Base-by-base conservation (phyloP, 225 moss, liverwort and hornwort genomes). In the Pleurozium schreberi region DNA sequence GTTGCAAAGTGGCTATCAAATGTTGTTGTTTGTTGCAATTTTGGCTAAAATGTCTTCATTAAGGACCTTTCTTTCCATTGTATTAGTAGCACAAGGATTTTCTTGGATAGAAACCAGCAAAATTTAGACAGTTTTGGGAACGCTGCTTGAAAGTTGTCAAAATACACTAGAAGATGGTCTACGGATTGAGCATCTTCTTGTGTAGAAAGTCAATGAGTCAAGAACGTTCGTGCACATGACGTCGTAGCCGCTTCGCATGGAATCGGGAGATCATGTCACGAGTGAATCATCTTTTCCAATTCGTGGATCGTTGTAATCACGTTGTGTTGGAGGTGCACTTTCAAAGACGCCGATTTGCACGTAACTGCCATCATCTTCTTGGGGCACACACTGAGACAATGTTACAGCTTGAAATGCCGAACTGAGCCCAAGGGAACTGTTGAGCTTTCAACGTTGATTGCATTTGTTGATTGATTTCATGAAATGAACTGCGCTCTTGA, bases 301-400 rank as follows among this genome's bases (percentile, higher is more conserved):
- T 69, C 85, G n/a, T 25, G 40, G 18, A 61, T 45, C 61, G 61
- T 86, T 64, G 40, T 12, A 28, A 33, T 28, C 31, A n/a, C 80
- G 18, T 66, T 60, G 20, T 36, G n/a, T 3, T 26, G 45, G 43
- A 77, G 34, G 28, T 50, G 61, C 90, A 68, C 47, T 38, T 69
- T 49, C 70, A 63, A 28, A 30, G 19, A 52, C 83, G 30, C 59
- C 16, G 43, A 73, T 17, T 31, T 28, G n/a, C 20, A 28, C 60
- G 88, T 88, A 85, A 89, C 89, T n/a, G 87, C 81, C 75, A 66
- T 59, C 66, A 30, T 43, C 81, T 84, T 89, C 91, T 89, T 89
- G 87, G 67, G 11, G 73, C 52, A 81, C 53, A 20, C 14, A 49
- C n/a, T 42, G 27, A 21, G 47, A 34, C n/a, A 19, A 76, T 34